These are phyloP conservation scores for Ceratobasidium sp. DNA, from an alignment of 1,284 basidiomycete genomes.

Conservation along the genomic window DNA sequence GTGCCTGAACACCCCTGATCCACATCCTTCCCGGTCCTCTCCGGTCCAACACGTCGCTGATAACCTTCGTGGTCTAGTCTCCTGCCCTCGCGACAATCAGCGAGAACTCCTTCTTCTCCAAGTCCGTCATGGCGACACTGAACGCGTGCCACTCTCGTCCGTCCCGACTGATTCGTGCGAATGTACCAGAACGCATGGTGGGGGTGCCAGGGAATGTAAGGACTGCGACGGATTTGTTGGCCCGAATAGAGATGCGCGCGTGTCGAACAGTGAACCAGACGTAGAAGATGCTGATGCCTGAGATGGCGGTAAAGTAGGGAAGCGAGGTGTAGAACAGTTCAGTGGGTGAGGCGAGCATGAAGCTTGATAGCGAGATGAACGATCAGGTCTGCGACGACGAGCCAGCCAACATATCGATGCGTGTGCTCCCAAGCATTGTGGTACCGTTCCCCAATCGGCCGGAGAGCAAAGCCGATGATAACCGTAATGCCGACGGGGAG, in stretches of 20 bases:
- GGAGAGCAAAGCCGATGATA: conserved; percentile 35
- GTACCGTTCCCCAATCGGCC: conserved; percentile 36
- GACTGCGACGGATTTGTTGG: conserved; percentile 31
- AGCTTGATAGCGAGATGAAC: conserved; percentile 8
- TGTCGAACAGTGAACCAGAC: conserved; percentile 43
- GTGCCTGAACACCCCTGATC: conserved; percentile 33
- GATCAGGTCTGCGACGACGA: conserved; percentile 35
- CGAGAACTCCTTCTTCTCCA: conserved; percentile 34
- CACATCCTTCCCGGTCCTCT: conserved; percentile 34
- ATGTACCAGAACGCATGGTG: conserved; percentile 26
- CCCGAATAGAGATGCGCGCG: conserved; percentile 20
- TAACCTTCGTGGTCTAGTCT: conserved; percentile 36
- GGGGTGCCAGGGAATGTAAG: conserved; percentile 35
- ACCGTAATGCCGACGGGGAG: conserved; percentile 21
- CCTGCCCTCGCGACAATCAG: conserved; percentile 31
- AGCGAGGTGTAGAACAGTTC: conserved; percentile 25
- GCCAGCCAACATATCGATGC: conserved; percentile 40
- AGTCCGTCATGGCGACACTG: conserved; percentile 36
- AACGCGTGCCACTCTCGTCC: conserved; percentile 38
- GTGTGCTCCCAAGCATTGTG: conserved; percentile 43
- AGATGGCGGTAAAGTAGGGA: conserved; percentile 28
- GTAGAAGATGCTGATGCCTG: conserved; percentile 26
- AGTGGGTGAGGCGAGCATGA: conserved; percentile 1
- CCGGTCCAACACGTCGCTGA: conserved; percentile 5
- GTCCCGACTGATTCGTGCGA: conserved; percentile 40